Evolutionary conservation across 352 stramenopile species (phyloP), one percentile per base, ranked within the genome.

Genomic region (Pythium sp.): DNA sequence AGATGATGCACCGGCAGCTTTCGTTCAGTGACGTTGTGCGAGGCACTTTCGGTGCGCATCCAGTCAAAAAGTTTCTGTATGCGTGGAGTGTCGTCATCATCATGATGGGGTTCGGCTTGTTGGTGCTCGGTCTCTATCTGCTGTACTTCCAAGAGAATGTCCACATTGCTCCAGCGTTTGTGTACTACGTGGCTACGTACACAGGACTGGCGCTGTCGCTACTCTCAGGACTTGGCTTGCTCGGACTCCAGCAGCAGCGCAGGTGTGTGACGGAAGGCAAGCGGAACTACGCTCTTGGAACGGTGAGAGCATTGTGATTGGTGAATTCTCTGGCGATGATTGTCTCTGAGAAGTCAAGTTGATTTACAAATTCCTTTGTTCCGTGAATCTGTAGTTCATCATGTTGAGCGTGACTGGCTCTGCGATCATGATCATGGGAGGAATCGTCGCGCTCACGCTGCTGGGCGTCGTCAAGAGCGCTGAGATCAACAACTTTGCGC

Each of bases 61-160:
- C 75, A 0, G 71, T 81, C 18, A 79, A 90, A 61, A 56, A 67
- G 1, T 80, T 81, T 15, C 65, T 91, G 36, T 92, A 92, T 56
- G 72, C 68, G 5, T 90, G 82, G 79, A 81, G 74, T 0, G 73
- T 87, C 24, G 47, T 87, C 32, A 74, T 84, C 22, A 86, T 81
- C 49, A 57, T 87, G 14, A 75, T 88, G 12, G 80, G 80, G 0
- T 28, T 92, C 14, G 59, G 77, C 1, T 56, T 89, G 30, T 62
- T 87, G 5, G 84, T 67, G 7, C 69, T 89, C n/a, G 82, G 85
- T 0, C 46, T 91, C 34, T 92, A 89, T 32, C 67, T 86, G 18
- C 68, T 88, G 24, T 91, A 82, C 64, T 85, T 89, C 56, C 78
- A 90, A 62, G 73, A 84, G 7, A 84, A 86, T 34, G 82, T 80